Conservation (phyloP, 176 grass and related monocot species). For the Zizania latifolia region DNA sequence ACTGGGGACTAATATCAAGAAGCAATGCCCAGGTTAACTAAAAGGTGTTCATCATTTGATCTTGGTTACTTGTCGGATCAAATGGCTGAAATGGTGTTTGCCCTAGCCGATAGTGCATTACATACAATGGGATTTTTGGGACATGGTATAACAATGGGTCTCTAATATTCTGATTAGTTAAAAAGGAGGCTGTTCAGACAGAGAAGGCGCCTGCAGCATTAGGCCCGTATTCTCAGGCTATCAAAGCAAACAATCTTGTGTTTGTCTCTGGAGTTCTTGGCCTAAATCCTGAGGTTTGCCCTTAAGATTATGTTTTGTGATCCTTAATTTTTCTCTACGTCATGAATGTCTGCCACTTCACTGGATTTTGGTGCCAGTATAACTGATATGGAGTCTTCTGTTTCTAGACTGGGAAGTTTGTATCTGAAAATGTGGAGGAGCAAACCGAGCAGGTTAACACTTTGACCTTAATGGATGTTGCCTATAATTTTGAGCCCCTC, state of each 20-base stretch:
- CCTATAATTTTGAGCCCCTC: not conserved
- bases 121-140: not conserved
- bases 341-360: not conserved
- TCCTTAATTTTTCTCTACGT: constrained; percentile 3
- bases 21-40: not conserved
- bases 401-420: constrained; percentile 80
- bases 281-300: constrained; percentile 80
- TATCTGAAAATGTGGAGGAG: constrained; percentile 79
- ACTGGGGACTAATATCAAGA: not conserved
- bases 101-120: not conserved
- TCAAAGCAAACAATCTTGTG: constrained; percentile 92
- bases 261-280: constrained; percentile 92
- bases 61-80: not conserved
- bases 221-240: constrained; percentile 93
- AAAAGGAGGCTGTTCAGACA: constrained; percentile 79
- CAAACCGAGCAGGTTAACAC: constrained; percentile 86
- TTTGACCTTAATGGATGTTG: not conserved
- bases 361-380: not conserved
- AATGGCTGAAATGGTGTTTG: not conserved
- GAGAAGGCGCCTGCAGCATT: constrained; percentile 83
- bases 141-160: not conserved
- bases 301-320: not conserved
- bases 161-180: constrained; percentile 20
- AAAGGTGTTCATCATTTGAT: not conserved
- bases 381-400: constrained; percentile 8